phyloP scores from a whole-genome alignment of 2,329 filamentous ascomycete genomes.

The Hypoxylon sp. region DNA sequence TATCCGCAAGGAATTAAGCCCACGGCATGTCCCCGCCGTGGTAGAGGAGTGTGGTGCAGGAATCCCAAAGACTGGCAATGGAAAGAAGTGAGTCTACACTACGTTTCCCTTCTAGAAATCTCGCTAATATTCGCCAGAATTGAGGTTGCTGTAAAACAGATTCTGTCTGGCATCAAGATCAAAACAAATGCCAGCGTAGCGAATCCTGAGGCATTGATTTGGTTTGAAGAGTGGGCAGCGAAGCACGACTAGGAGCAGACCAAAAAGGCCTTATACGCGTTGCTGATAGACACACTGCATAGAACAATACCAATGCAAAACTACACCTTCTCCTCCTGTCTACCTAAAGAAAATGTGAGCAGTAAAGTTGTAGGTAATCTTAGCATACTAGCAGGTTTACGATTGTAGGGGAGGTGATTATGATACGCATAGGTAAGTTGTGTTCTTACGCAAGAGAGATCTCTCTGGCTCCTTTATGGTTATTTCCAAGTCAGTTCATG shows the following conservation, averaged over 20 bases:
- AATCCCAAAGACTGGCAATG: constrained; percentile 91
- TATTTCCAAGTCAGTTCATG: too few species aligned
- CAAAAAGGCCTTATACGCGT: too few species aligned
- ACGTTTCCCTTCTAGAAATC: constrained; percentile 11
- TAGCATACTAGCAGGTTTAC: too few species aligned
- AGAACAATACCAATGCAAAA: too few species aligned
- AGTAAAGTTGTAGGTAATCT: too few species aligned
- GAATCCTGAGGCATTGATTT: constrained; percentile 86
- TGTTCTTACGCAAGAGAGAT: too few species aligned
- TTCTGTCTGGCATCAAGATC: constrained; percentile 84
- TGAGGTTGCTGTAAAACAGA: constrained; percentile 96
- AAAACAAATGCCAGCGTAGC: constrained; percentile 94
- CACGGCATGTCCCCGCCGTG: constrained; percentile 86
- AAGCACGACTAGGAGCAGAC: constrained; percentile 49
- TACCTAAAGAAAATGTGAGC: too few species aligned
- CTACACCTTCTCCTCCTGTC: too few species aligned
- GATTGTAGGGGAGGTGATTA: too few species aligned
- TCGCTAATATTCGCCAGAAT: constrained; percentile 62
- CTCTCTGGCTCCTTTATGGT: too few species aligned
- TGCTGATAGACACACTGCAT: too few species aligned
- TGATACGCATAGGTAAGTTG: too few species aligned
- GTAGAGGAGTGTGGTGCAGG: constrained; percentile 81
- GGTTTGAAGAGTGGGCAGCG: constrained; percentile 82
- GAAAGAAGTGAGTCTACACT: constrained; percentile 81
- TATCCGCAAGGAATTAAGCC: constrained; percentile 81